Conservation (phyloP, 1,284 basidiomycete genomes). For the Mycocalia duriaeana region DNA sequence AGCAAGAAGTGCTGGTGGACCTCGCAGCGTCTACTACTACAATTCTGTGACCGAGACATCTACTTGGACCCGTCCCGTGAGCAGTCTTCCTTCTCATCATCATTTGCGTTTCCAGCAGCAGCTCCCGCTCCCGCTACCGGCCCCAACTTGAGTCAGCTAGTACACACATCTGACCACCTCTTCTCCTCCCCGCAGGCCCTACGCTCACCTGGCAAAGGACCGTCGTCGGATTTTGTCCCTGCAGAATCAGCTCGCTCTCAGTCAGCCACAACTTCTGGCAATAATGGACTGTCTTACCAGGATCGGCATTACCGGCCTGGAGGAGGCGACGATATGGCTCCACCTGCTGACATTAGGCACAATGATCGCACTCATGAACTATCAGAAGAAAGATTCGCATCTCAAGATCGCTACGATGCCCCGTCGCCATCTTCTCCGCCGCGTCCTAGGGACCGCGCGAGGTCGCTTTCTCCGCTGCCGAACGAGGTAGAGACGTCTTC, state of each 20-base stretch:
- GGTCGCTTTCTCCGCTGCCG: conserved; percentile 23
- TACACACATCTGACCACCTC: background rate
- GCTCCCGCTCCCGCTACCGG: background rate
- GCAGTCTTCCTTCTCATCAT: conserved; percentile 15
- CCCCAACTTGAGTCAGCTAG: no score
- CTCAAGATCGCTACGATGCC: conserved; percentile 11
- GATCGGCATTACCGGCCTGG: conserved; percentile 64
- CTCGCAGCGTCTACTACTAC: conserved; percentile 64
- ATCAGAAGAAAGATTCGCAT: no score
- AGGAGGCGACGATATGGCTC: conserved; percentile 21
- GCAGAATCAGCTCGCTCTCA: background rate
- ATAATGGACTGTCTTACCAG: conserved; percentile 38
- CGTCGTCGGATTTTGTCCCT: background rate
- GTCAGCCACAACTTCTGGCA: conserved; percentile 11
- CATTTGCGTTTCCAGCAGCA: conserved; percentile 2
- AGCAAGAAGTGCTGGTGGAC: conserved; percentile 38
- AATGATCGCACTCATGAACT: conserved; percentile 12
- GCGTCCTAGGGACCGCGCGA: conserved; percentile 20
- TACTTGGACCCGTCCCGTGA: conserved; percentile 54
- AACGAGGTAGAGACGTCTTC: conserved; percentile 10
- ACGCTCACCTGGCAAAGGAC: background rate
- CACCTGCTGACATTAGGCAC: conserved; percentile 19
- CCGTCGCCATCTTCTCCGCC: conserved; percentile 22
- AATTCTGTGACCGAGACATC: conserved; percentile 53
- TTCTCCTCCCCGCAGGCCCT: background rate